phyloP scores from a whole-genome alignment of 1,284 basidiomycete species.

The Lentinula novae-zelandiae region DNA sequence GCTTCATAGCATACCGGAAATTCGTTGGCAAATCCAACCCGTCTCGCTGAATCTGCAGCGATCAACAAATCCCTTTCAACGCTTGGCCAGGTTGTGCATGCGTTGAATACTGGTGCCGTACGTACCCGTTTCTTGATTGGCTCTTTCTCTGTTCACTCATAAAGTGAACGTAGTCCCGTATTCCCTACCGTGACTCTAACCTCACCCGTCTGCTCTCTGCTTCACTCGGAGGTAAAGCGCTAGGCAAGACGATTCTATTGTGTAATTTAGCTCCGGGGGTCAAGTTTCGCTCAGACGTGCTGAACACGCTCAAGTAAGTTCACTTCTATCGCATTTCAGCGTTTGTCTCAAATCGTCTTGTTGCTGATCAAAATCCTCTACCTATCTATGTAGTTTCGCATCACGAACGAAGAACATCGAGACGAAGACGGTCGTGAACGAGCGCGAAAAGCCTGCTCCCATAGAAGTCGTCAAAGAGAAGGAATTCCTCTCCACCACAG shows the following conservation, averaged over 20 bases:
- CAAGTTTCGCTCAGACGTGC: slow-evolving; percentile 76
- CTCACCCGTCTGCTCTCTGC: slow-evolving; percentile 82
- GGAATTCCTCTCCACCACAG: background rate
- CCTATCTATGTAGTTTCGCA: background rate
- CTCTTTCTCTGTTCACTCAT: background rate
- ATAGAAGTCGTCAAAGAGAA: background rate
- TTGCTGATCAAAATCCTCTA: background rate
- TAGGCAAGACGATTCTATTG: slow-evolving; percentile 61
- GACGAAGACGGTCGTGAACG: slow-evolving; percentile 7
- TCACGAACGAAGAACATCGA: slow-evolving; percentile 12
- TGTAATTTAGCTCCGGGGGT: slow-evolving; percentile 80
- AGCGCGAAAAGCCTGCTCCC: slow-evolving; percentile 5
- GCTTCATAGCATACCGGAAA: slow-evolving; percentile 64
- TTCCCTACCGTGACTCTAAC: slow-evolving; percentile 84
- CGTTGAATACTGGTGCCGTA: slow-evolving; percentile 64
- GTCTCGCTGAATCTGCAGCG: slow-evolving; percentile 79
- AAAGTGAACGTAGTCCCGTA: slow-evolving; percentile 29
- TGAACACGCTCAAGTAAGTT: slow-evolving; percentile 5
- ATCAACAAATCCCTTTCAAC: slow-evolving; percentile 85
- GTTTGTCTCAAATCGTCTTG: too few species aligned
- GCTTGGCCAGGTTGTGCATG: slow-evolving; percentile 80
- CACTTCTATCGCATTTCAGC: background rate
- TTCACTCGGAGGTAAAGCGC: slow-evolving; percentile 73
- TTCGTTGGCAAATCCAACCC: slow-evolving; percentile 46
- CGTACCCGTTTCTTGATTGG: background rate